A percentile compares a stretch with the other conserved stretches of the same genome.
Evolutionary conservation across 257 asterid genomes (phyloP).

Genomic region (Solanum clarkiae): DNA sequence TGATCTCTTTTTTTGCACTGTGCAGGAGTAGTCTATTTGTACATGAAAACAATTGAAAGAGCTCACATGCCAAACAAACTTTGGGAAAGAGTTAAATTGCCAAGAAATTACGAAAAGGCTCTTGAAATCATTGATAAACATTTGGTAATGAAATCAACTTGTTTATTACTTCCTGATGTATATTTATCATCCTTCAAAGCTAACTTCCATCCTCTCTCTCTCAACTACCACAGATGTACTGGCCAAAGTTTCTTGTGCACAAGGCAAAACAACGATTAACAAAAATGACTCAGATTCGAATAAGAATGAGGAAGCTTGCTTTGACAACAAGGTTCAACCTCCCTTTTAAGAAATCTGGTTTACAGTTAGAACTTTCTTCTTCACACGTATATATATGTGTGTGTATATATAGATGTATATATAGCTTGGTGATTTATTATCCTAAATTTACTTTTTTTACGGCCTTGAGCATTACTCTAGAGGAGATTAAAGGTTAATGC

Average conservation of each 20-base stretch:
- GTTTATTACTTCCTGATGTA: not conserved
- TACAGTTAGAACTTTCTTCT: not conserved
- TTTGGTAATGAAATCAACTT: conserved; percentile 37
- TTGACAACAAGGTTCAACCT: conserved; percentile 63
- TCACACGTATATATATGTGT: not conserved
- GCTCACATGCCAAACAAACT: conserved; percentile 88
- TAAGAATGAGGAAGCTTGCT: conserved; percentile 97
- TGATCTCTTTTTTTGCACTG: not conserved
- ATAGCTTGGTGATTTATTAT: not conserved
- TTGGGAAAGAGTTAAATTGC: conserved; percentile 96
- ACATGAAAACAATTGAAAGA: conserved; percentile 97
- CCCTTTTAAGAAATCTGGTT: not conserved
- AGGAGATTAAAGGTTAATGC: not conserved
- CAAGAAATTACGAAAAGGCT: conserved; percentile 79
- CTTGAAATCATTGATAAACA: conserved; percentile 90
- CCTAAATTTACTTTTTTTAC: not conserved
- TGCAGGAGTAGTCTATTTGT: conserved; percentile 82
- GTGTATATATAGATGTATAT: too few relatives aligned
- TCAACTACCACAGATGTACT: conserved; percentile 40
- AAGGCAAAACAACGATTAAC: conserved; percentile 87
- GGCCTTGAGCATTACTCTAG: not conserved
- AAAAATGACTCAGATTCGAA: conserved; percentile 96
- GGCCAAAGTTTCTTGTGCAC: conserved; percentile 92
- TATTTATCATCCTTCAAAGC: not conserved
- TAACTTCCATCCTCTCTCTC: not conserved